These are phyloP conservation scores for Talaromyces sp. DNA, from an alignment of 2,329 filamentous ascomycete genomes.

Conservation along the genomic window DNA sequence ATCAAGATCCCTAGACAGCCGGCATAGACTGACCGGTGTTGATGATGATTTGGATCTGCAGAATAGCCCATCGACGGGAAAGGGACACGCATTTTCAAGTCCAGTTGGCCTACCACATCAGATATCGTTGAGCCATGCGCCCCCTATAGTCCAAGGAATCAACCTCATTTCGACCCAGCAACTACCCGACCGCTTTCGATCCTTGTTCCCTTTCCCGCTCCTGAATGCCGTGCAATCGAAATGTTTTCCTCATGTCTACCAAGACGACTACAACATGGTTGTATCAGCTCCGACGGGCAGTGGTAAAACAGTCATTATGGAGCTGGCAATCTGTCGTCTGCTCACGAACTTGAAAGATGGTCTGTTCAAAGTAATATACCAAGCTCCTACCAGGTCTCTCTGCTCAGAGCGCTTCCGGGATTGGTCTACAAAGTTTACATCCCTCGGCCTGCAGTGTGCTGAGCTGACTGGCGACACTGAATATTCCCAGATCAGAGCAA, in stretches of 20 bases:
- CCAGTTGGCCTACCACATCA: slow-evolving; percentile 9
- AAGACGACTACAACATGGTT: slow-evolving; percentile 67
- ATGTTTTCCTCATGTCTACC: slow-evolving; percentile 63
- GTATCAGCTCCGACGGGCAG: slow-evolving; percentile 78
- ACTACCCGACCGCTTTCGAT: slow-evolving; percentile 63
- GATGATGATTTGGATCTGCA: not conserved
- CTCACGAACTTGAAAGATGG: slow-evolving; percentile 50
- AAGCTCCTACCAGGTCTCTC: slow-evolving; percentile 77
- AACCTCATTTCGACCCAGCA: slow-evolving; percentile 52
- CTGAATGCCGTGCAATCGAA: slow-evolving; percentile 83
- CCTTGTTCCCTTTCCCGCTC: slow-evolving; percentile 64
- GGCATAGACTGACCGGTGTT: slow-evolving; percentile 6
- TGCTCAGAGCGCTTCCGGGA: slow-evolving; percentile 71
- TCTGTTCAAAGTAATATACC: slow-evolving; percentile 76
- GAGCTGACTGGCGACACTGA: slow-evolving; percentile 81
- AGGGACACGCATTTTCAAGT: not conserved
- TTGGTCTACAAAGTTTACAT: slow-evolving; percentile 68
- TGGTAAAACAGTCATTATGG: slow-evolving; percentile 76
- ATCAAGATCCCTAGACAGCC: slow-evolving; percentile 1
- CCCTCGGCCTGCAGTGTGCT: slow-evolving; percentile 61
- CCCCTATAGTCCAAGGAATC: slow-evolving; percentile 53
- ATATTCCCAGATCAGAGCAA: slow-evolving; percentile 56
- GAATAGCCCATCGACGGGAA: not conserved
- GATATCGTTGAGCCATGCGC: slow-evolving; percentile 27
- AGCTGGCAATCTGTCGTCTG: slow-evolving; percentile 73